Evolutionary conservation across 306 rosid species (phyloP), one percentile per base, ranked within the genome.

Genomic region (Prinsepia uniflora): DNA sequence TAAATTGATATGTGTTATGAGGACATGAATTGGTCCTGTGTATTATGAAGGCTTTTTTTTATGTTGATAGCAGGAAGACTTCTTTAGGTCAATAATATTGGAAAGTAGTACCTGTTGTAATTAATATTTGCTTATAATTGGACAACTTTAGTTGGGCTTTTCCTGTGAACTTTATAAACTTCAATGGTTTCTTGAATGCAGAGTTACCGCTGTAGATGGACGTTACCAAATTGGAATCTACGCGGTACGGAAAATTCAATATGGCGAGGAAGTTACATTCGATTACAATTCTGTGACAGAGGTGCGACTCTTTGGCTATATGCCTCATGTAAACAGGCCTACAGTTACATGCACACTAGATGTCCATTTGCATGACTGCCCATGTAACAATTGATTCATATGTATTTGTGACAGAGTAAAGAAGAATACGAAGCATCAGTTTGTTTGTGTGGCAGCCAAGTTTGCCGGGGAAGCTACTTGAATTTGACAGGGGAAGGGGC

Each of bases 381-480:
- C 56, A n/a, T 71, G 39, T 70, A 59, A 84, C 78, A 8, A 65
- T 61, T 74, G 68, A 8, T 75, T 40, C 49, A 46, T 76, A 64
- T 67, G 52, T 55, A 70, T 75, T 62, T 67, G 63, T 65, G 68
- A 50, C 82, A 95, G 99, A 95, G 99, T 79, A 95, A 95, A 88
- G 99, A 95, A 76, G 99, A 95, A 80, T 95, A 95, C 65, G 97
- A 91, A 83, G 99, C 96, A 15, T 95, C 99, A 0, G 99, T 95
- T 64, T 95, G 99, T 85, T 85, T 95, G 81, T 95, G 99, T 82
- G 99, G 99, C 54, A 95, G 99, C 77, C 99, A 89, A 91, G 96
- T 91, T 65, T 95, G 99, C 79, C 86, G 99, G 47, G 99, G 99
- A 40, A 95, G 99, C 84, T 95, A 95, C 83, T 78, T 95, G 78